These are phyloP conservation scores for Lodderomyces parapsilosis DNA, from an alignment of 1,139 yeast genomes.

Conservation along the genomic window DNA sequence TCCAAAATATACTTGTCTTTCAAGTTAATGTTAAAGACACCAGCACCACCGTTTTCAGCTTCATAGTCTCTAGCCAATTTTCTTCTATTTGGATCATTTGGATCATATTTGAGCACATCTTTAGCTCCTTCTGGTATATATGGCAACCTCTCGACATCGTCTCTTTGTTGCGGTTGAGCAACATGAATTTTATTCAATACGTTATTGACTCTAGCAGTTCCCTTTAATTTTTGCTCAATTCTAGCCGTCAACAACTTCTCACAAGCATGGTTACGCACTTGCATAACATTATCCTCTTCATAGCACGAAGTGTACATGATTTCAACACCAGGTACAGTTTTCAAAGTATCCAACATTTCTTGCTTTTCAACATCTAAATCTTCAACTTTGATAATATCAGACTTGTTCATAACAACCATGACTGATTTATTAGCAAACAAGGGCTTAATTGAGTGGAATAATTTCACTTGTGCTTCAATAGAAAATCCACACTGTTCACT, in stretches of 20 bases:
- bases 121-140: constrained; percentile 76
- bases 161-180: constrained; percentile 86
- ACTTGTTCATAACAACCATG: constrained; percentile 91
- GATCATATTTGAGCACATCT: constrained; percentile 62
- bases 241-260: constrained; percentile 93
- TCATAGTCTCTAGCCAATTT: constrained; percentile 84
- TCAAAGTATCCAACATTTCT: constrained; percentile 63
- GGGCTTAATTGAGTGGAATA: constrained; percentile 95
- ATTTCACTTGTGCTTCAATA: constrained; percentile 93
- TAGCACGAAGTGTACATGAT: constrained; percentile 91
- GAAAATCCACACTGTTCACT: constrained; percentile 99
- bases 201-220: constrained; percentile 82
- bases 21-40: constrained; percentile 91
- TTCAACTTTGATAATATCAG: constrained; percentile 83
- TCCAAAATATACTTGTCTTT: constrained; percentile 89
- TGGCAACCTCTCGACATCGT: constrained; percentile 77
- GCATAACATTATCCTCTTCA: constrained; percentile 94
- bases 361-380: constrained; percentile 79
- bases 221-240: constrained; percentile 95
- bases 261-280: constrained; percentile 94
- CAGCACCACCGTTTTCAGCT: constrained; percentile 97
- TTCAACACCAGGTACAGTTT: constrained; percentile 77
- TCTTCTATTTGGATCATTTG: constrained; percentile 80
- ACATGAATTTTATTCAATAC: constrained; percentile 95
- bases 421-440: constrained; percentile 95